Base-by-base conservation (phyloP, 768 basidiomycete genomes). In the Mycena amicta region DNA sequence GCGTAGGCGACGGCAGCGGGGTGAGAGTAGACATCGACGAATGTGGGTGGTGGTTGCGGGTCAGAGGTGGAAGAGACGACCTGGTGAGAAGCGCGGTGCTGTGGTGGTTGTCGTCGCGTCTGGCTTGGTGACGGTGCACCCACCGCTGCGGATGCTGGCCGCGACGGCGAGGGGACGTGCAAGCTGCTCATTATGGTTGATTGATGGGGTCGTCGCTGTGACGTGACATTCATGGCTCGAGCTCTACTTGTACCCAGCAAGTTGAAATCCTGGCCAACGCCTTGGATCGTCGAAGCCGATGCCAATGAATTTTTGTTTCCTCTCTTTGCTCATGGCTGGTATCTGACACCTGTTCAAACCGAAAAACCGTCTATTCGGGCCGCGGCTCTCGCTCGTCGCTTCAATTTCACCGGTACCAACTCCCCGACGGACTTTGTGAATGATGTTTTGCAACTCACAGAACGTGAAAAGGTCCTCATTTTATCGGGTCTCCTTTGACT, bases 1-100 rank as follows among this genome's bases (percentile, higher is more conserved):
- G 85, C 85, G 69, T 89, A 94, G n/a, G 89, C 89, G 15, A 89
- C 78, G 3, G 90, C 92, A 18, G 91, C 91, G 1, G 92, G 92
- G 69, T 94, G 92, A 2, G 88, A 81, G 71, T 92, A 91, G 23
- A 92, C 89, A 72, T 93, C 90, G 22, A 85, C 80, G 70, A 83
- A 85, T 1, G 75, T 76, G 5, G 81, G 75, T 11, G 74, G 75
- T 57, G 81, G 57, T 29, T 59, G 51, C 25, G 47, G 55, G 27
- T 59, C 55, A 27, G 51, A 5, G n/a, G 40, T 54, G 22, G 62
- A 60, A 1, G 62, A 57, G 23, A 83, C 82, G 2, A 74, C 72
- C 18, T 76, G 72, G 29, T 69, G 69, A 33, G 67, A 53, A 20
- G 65, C 59, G 45, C 65, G 68, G 54, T 71, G 59, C 18, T 54